phyloP scores from a whole-genome alignment of 176 grass and related monocot species.

The Puccinellia tenuiflora region DNA sequence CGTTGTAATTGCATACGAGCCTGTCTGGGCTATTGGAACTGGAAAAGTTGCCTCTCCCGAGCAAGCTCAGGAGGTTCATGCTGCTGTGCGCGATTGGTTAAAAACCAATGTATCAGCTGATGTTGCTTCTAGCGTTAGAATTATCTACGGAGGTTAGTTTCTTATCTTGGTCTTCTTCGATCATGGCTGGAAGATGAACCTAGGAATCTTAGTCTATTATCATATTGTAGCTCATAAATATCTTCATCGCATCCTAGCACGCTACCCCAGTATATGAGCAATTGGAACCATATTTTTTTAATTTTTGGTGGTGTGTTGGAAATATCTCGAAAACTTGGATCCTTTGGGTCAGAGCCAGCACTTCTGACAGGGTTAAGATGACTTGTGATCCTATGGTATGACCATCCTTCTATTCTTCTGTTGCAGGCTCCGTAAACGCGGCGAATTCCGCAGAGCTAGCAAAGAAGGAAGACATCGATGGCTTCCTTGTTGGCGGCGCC shows the following conservation, averaged over 20 bases:
- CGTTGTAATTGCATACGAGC: constrained; percentile 95
- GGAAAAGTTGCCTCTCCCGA: constrained; percentile 91
- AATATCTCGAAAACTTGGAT: background rate
- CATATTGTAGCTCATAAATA: background rate
- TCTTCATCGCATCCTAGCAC: background rate
- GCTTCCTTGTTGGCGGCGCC: constrained; percentile 95
- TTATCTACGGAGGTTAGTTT: constrained; percentile 93
- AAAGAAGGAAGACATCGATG: constrained; percentile 95
- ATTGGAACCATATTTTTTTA: background rate
- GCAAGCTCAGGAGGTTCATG: constrained; percentile 97
- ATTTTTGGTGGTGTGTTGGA: background rate
- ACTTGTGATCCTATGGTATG: background rate
- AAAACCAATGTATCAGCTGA: constrained; percentile 87
- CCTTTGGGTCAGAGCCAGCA: background rate
- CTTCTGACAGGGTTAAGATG: background rate
- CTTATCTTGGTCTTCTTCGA: background rate
- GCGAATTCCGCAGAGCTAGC: constrained; percentile 83
- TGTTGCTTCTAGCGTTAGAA: constrained; percentile 74
- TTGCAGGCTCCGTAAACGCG: constrained; percentile 87
- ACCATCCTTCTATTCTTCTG: background rate
- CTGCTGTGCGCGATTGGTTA: constrained; percentile 80
- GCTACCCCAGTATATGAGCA: background rate
- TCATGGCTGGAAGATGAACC: background rate
- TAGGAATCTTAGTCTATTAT: background rate
- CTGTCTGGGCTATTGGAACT: constrained; percentile 97